Evolutionary conservation across 139 green algal genomes (phyloP), one percentile per base, ranked within the genome.

Genomic region (Raphidocelis subcapitata): DNA sequence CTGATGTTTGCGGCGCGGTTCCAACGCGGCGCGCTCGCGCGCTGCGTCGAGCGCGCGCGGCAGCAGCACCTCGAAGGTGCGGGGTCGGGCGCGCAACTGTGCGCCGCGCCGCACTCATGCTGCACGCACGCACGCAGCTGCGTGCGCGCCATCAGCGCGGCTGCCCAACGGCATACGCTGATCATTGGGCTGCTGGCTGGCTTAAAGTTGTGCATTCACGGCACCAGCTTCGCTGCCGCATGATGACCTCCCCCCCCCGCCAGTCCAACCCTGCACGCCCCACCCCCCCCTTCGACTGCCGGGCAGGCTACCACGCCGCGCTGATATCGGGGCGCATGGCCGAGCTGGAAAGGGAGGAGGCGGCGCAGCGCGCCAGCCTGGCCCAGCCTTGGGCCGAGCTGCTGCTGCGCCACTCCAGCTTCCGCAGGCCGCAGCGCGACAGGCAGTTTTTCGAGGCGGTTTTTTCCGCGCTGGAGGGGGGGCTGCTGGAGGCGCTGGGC

Each of bases 1-100:
- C 76, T 88, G 24, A 82, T 82, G 56, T 85, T 88, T 61, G 79
- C 69, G 15, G 74, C 79, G 0, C 65, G 76, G 36, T 85, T 85
- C 57, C 70, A 77, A 33, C 61, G 62, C 28, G 60, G 78, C 66
- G 67, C 55, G 63, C 47, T 80, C 31, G 44, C 51, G 29, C 80
- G 26, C 8, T 70, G 60, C 36, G 82, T 84, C 76, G 83, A 88
- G 20, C 67, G 70, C 20, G 66, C 79, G 46, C 70, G 82, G 36
- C 83, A 88, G 65, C 69, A 79, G 65, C 79, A 84, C 59, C 54
- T 85, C 28, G 79, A 88, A 41, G 62, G 62, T 71, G n/a, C 57
- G 61, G 59, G 29, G 2, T 28, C 33, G 21, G 10, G 18, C 29
- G 24, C 14, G 15, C 28, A 26, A 47, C 21, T 23, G 52, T 29